Conservation (phyloP, 495 filamentous ascomycete species). For the Glutinoglossum americanum region DNA sequence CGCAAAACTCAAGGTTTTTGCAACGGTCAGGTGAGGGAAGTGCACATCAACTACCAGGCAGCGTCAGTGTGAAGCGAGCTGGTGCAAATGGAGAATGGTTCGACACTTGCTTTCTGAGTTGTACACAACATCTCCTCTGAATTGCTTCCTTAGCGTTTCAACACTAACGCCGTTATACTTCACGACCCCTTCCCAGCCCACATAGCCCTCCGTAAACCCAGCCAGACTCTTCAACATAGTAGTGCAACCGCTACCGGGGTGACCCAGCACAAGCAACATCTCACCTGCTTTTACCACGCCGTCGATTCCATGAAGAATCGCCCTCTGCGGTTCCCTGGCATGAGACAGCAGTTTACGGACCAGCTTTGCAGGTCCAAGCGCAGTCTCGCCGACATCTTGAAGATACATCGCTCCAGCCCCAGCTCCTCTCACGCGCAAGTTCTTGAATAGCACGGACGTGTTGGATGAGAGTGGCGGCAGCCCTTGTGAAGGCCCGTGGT, state of each 20-base stretch:
- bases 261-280: constrained; percentile 61
- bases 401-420: not conserved
- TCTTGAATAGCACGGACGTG: not conserved
- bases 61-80: not conserved
- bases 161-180: constrained; percentile 1
- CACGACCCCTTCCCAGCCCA: constrained; percentile 29
- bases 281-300: constrained; percentile 36
- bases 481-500: not conserved
- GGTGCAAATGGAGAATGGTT: not conserved
- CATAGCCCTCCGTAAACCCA: constrained; percentile 30
- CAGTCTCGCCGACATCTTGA: not conserved
- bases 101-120: constrained; percentile 7
- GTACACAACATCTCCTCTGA: constrained; percentile 11
- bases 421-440: not conserved
- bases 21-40: constrained; percentile 50
- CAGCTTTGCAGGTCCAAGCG: not conserved
- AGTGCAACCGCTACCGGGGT: constrained; percentile 57
- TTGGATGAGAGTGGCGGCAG: not conserved
- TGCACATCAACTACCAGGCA: constrained; percentile 37
- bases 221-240: constrained; percentile 59
- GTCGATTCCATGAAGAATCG: constrained; percentile 4
- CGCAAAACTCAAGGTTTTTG: constrained; percentile 37
- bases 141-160: constrained; percentile 3
- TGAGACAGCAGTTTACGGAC: not conserved
- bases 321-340: constrained; percentile 2